Conservation (phyloP, 345 rosid genomes). For the Brassica rapa region DNA sequence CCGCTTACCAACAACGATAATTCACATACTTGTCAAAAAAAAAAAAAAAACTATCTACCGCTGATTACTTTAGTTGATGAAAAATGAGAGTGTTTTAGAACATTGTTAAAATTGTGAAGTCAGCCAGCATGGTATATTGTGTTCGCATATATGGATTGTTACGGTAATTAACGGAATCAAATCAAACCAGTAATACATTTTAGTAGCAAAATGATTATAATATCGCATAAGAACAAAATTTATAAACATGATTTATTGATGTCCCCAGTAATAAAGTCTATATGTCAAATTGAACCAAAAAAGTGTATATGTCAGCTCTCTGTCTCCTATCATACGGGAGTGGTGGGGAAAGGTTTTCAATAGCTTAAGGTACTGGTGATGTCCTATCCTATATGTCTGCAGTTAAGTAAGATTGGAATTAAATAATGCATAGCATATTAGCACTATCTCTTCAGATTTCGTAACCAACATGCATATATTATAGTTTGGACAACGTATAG, state of each 20-base stretch:
- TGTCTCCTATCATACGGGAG: slow-evolving; percentile 32
- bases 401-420: not conserved
- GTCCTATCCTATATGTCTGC: not conserved
- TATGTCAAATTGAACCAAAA: slow-evolving; percentile 3
- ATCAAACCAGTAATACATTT: not conserved
- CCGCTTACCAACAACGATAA: too few relatives aligned
- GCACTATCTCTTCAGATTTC: not conserved
- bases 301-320: slow-evolving; percentile 28
- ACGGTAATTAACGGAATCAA: not conserved
- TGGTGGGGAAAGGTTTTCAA: slow-evolving; percentile 32
- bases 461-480: not conserved
- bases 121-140: not conserved
- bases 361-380: slow-evolving; percentile 11
- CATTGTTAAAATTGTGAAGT: not conserved
- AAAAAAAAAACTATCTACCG: too few relatives aligned
- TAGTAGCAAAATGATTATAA: not conserved
- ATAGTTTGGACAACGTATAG: not conserved
- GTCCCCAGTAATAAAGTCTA: slow-evolving; percentile 8
- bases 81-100: not conserved
- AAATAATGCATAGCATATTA: not conserved
- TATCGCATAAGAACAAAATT: not conserved
- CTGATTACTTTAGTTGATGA: not conserved
- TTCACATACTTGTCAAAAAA: too few relatives aligned
- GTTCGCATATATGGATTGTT: not conserved
- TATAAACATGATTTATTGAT: slow-evolving; percentile 1